Evolutionary conservation across 805 yeast genomes (phyloP).

Genomic region (Kodamaea restingae): DNA sequence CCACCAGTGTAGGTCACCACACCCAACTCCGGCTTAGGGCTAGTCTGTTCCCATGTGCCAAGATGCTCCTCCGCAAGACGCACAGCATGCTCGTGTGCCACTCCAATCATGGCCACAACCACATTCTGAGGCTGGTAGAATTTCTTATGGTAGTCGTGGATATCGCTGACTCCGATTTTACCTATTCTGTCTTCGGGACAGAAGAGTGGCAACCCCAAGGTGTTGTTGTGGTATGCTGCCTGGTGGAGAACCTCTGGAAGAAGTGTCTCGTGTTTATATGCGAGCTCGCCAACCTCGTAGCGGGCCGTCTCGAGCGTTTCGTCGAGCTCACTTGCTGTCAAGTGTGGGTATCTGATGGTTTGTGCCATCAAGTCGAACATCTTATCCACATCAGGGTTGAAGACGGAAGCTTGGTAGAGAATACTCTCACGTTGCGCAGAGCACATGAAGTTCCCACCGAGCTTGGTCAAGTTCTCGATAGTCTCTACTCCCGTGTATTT

Average conservation of each 20-base stretch:
- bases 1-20: slow-evolving; percentile 60
- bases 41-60: slow-evolving; percentile 30
- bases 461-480: slow-evolving; percentile 66
- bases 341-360: slow-evolving; percentile 67
- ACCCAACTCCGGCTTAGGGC: slow-evolving; percentile 39
- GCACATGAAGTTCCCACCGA: slow-evolving; percentile 95
- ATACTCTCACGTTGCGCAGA: slow-evolving; percentile 88
- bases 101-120: slow-evolving; percentile 86
- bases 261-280: slow-evolving; percentile 77
- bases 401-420: slow-evolving; percentile 92
- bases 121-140: slow-evolving; percentile 76
- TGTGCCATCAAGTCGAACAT: slow-evolving; percentile 77
- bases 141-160: slow-evolving; percentile 56
- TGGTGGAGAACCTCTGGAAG: slow-evolving; percentile 88
- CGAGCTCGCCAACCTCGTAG: slow-evolving; percentile 80
- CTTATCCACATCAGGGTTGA: slow-evolving; percentile 74
- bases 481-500: slow-evolving; percentile 59
- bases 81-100: slow-evolving; percentile 65
- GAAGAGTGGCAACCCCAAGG: slow-evolving; percentile 81
- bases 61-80: slow-evolving; percentile 58
- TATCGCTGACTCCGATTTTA: slow-evolving; percentile 46
- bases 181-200: slow-evolving; percentile 72
- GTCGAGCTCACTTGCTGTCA: slow-evolving; percentile 64
- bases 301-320: slow-evolving; percentile 71
- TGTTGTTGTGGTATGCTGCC: slow-evolving; percentile 67